phyloP scores from a whole-genome alignment of 345 rosid species.

The Trapa incisa region DNA sequence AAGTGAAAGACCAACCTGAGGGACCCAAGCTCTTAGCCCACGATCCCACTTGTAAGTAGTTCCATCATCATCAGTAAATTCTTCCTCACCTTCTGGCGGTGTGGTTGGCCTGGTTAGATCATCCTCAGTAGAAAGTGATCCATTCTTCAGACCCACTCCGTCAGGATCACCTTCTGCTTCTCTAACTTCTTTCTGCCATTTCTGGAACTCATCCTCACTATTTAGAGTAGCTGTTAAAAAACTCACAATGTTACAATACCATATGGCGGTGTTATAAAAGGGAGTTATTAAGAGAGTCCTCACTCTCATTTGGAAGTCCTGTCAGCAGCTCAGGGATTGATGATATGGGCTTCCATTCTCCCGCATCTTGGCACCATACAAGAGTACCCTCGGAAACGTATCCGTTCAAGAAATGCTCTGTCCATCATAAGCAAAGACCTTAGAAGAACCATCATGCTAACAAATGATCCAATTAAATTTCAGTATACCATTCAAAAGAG shows the following conservation, averaged over 20 bases:
- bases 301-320: conserved; percentile 31
- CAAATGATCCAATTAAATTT: background rate
- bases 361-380: conserved; percentile 81
- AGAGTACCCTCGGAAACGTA: conserved; percentile 55
- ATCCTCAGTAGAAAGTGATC: conserved; percentile 29
- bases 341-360: conserved; percentile 73
- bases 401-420: conserved; percentile 82
- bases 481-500: background rate
- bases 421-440: conserved; percentile 22
- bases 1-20: conserved; percentile 43
- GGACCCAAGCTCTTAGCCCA: conserved; percentile 71
- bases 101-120: conserved; percentile 29
- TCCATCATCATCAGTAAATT: conserved; percentile 94
- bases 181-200: conserved; percentile 73
- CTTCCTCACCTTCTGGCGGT: conserved; percentile 86
- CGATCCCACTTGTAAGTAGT: conserved; percentile 78
- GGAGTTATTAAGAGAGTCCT: background rate
- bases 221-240: conserved; percentile 32
- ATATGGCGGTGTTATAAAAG: background rate
- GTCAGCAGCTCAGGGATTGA: conserved; percentile 49
- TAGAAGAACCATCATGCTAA: background rate
- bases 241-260: conserved; percentile 6
- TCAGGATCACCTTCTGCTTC: conserved; percentile 70
- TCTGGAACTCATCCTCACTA: conserved; percentile 66
- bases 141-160: conserved; percentile 35